A percentile compares a stretch with the other conserved stretches of the same genome.
These are phyloP conservation scores for Allium cepa DNA, from an alignment of 106 monocot genomes.

Conservation along the genomic window DNA sequence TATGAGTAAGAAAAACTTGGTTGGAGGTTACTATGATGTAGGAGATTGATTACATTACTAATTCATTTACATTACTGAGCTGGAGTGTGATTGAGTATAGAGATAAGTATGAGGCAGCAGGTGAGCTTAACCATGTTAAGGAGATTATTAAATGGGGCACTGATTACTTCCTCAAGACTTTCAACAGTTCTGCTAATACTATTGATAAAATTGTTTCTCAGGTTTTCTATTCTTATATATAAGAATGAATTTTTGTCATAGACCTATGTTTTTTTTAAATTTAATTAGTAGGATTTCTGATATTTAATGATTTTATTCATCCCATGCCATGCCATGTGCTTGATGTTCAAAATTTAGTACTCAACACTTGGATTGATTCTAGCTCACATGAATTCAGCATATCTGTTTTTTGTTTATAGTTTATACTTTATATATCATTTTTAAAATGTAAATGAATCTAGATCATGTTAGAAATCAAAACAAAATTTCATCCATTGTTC, in stretches of 20 bases:
- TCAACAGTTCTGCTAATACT: constrained; percentile 62
- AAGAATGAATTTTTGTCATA: neutral
- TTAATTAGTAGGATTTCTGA: no score
- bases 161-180: constrained; percentile 70
- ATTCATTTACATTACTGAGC: constrained; percentile 61
- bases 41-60: no score
- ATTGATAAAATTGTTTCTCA: constrained; percentile 52
- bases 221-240: constrained; percentile 14
- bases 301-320: no score
- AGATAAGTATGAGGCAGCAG: constrained; percentile 60
- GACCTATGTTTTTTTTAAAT: neutral
- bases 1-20: constrained; percentile 38
- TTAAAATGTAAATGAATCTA: no score
- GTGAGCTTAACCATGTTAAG: constrained; percentile 56
- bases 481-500: no score
- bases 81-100: constrained; percentile 74
- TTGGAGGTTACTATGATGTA: constrained; percentile 66
- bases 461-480: no score
- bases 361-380: no score
- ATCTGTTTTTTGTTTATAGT: no score
- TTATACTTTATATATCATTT: no score
- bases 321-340: no score
- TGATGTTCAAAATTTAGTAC: no score
- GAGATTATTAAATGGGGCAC: constrained; percentile 74
- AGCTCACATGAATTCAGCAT: no score